A percentile compares a stretch with the other conserved stretches of the same genome.
phyloP scores from a whole-genome alignment of 768 basidiomycete genomes.

The Lactifluus pinguis region DNA sequence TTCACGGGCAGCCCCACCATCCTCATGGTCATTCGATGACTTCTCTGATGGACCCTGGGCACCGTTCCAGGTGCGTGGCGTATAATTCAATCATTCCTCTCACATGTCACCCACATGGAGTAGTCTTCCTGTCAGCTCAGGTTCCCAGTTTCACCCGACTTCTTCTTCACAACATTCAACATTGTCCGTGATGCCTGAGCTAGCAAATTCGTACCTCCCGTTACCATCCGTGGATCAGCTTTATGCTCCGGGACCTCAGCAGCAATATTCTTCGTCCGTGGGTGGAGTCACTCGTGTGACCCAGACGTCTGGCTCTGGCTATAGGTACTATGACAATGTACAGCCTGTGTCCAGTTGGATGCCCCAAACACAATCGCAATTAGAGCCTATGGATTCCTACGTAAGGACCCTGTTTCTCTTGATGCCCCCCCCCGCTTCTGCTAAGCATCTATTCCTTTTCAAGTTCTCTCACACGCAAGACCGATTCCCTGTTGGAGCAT shows the following conservation, averaged over 20 bases:
- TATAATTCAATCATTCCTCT: background rate
- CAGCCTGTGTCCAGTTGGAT: slow-evolving; percentile 35
- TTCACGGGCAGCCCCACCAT: slow-evolving; percentile 20
- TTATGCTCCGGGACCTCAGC: slow-evolving; percentile 34
- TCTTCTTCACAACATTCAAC: slow-evolving; percentile 34
- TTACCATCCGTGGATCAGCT: slow-evolving; percentile 40
- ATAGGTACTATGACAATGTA: slow-evolving; percentile 28
- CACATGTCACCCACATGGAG: slow-evolving; percentile 4
- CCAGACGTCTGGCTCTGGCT: slow-evolving; percentile 21
- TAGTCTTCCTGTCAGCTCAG: slow-evolving; percentile 28
- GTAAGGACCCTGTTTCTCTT: slow-evolving; percentile 34
- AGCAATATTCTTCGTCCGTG: slow-evolving; percentile 23
- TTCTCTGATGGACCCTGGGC: slow-evolving; percentile 20
- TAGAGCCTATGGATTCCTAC: slow-evolving; percentile 54
- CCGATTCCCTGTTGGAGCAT: slow-evolving; percentile 39
- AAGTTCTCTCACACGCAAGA: slow-evolving; percentile 37
- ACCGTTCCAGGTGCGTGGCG: slow-evolving; percentile 18
- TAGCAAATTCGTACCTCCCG: slow-evolving; percentile 38
- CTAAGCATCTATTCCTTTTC: background rate
- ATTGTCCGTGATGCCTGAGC: slow-evolving; percentile 53
- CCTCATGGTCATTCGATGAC: slow-evolving; percentile 14
- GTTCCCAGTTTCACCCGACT: slow-evolving; percentile 40
- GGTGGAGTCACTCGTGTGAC: slow-evolving; percentile 33
- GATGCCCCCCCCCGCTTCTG: background rate
- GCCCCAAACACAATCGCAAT: slow-evolving; percentile 36